Evolutionary conservation across 2,329 filamentous ascomycete genomes (phyloP).

Genomic region (Ophiostoma quercus): DNA sequence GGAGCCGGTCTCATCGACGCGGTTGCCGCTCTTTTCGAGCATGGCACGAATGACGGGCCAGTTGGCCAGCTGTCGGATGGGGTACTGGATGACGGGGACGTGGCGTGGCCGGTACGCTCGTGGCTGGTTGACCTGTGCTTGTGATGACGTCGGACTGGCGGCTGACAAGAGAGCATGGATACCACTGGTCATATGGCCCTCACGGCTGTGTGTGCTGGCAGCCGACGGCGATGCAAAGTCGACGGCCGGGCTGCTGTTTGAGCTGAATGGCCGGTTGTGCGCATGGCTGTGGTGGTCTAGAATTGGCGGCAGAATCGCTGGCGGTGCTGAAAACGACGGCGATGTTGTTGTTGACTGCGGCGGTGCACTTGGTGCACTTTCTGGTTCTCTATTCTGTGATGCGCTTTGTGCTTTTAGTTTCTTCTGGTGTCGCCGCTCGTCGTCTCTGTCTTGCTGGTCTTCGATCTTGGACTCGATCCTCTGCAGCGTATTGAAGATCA

Average conservation of each 20-base stretch:
- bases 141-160: conserved; percentile 16
- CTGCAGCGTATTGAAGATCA: conserved; percentile 51
- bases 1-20: background rate
- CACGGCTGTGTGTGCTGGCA: conserved; percentile 16
- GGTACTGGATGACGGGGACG: conserved; percentile 28
- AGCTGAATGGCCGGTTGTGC: conserved; percentile 15
- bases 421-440: background rate
- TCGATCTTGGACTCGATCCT: conserved; percentile 50
- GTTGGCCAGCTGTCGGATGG: conserved; percentile 26
- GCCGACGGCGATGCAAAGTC: conserved; percentile 19
- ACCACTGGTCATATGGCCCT: conserved; percentile 30
- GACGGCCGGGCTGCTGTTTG: conserved; percentile 10
- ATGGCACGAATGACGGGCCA: conserved; percentile 26
- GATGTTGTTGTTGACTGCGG: background rate
- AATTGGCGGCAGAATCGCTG: conserved; percentile 12
- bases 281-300: background rate
- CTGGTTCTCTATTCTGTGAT: background rate
- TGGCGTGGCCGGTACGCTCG: conserved; percentile 16
- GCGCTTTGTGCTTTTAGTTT: background rate
- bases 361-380: background rate
- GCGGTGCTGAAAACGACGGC: background rate
- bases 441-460: conserved; percentile 17
- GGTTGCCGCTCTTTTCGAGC: conserved; percentile 17
- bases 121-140: conserved; percentile 14
- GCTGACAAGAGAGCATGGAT: conserved; percentile 29